Evolutionary conservation across 129 eudicot species (phyloP), one percentile per base, ranked within the genome.

Genomic region (Erigeron canadensis): DNA sequence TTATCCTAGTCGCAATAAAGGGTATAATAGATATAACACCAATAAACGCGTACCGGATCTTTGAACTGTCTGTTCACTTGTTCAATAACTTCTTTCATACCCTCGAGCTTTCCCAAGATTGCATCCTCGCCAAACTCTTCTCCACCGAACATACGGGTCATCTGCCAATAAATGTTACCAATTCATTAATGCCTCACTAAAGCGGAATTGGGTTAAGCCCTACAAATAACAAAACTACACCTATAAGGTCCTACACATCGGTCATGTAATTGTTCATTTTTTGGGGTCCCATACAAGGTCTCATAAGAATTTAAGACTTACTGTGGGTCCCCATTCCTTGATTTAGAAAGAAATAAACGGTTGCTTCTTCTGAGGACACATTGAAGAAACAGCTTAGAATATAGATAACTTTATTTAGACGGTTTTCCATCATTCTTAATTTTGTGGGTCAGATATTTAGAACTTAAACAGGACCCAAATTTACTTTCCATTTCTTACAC

Each of bases 101-200:
- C 96, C 86, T 95, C 99, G 23, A 95, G 84, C 87, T 58, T 86
- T 69, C 97, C 99, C 13, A 95, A 69, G 53, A 87, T 90, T 18
- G 96, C 94, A 79, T 95, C 99, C 82, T 88, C 99, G 11, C 85
- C 91, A 62, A 95, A 95, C 69, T 90, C 97, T 79, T 89, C 97
- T 63, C 75, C 97, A 38, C 99, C 99, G 73, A 95, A 86, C 65
- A 95, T 70, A 54, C 91, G 88, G 63, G 97, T 85, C 97, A 90
- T 90, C 97, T 95, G 97, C 71, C 73, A 74, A 65, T 21, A 22
- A 76, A 60, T 69, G 41, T 61, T 69, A 77, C 63, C 57, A 50
- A 62, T 50, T 23, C 11, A 5, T 22, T 40, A 60, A 65, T n/a
- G 53, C 28, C 65, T 28, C 75, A 15, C 56, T 55, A 19, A 71